phyloP scores from a whole-genome alignment of 208 protist genomes.

The Leishmania guyanensis region DNA sequence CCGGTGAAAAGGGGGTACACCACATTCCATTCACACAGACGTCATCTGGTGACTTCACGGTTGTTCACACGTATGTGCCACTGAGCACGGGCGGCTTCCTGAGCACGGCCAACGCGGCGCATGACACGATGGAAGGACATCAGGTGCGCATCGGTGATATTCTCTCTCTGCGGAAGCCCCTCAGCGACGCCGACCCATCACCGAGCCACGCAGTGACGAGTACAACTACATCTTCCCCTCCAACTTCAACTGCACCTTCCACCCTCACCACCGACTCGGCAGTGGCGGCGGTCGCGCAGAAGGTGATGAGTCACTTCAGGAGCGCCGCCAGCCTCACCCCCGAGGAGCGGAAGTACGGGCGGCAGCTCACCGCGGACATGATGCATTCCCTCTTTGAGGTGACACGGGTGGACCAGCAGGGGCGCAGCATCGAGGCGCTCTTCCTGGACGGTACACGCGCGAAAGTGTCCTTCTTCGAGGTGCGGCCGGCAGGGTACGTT shows the following conservation, averaged over 20 bases:
- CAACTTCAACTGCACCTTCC: not conserved
- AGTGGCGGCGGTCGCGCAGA: slow-evolving; percentile 2
- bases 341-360: slow-evolving; percentile 66
- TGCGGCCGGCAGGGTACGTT: slow-evolving; percentile 78
- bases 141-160: slow-evolving; percentile 48
- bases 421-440: slow-evolving; percentile 55
- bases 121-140: slow-evolving; percentile 31
- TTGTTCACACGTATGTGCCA: slow-evolving; percentile 77
- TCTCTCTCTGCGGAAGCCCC: slow-evolving; percentile 21
- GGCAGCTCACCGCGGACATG: slow-evolving; percentile 51
- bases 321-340: slow-evolving; percentile 40
- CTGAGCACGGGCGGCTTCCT: slow-evolving; percentile 83
- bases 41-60: slow-evolving; percentile 12
- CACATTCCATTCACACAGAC: not conserved
- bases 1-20: not conserved
- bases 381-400: slow-evolving; percentile 61
- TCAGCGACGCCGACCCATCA: not conserved
- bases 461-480: slow-evolving; percentile 52
- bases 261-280: not conserved
- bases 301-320: slow-evolving; percentile 41
- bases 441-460: slow-evolving; percentile 67
- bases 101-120: slow-evolving; percentile 29
- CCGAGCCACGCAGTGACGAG: not conserved
- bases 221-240: not conserved
- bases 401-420: slow-evolving; percentile 51